Percentiles rank a stretch among this genome's conserved stretches.
These are phyloP conservation scores for Phytophthora idaei DNA, from an alignment of 352 stramenopile genomes.

Conservation along the genomic window DNA sequence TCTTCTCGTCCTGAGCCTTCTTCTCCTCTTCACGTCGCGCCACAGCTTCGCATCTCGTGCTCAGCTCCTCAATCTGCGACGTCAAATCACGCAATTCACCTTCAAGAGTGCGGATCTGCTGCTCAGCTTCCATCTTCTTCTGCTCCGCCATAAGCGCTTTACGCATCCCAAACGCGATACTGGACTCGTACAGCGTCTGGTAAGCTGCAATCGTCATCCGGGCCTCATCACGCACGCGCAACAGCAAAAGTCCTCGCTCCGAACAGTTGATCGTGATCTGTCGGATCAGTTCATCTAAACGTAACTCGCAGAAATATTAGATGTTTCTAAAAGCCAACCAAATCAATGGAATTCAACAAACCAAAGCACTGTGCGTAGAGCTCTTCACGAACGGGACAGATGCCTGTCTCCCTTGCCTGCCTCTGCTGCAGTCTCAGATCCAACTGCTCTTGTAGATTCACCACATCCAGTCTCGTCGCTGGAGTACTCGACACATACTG, in stretches of 20 bases:
- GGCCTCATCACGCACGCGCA: constrained; percentile 91
- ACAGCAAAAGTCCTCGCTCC: constrained; percentile 87
- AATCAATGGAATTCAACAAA: constrained; percentile 23
- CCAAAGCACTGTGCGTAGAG: constrained; percentile 94
- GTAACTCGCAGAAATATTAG: not conserved
- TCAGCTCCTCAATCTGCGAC: constrained; percentile 77
- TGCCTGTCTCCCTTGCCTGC: constrained; percentile 92
- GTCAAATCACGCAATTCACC: constrained; percentile 82
- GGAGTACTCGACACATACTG: constrained; percentile 94
- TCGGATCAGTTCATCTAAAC: constrained; percentile 88
- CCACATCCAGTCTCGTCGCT: constrained; percentile 91
- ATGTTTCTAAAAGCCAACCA: not conserved
- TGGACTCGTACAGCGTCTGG: constrained; percentile 93
- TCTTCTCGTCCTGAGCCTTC: constrained; percentile 77
- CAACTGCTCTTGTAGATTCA: constrained; percentile 92
- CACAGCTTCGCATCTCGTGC: constrained; percentile 63
- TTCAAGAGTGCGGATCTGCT: constrained; percentile 82
- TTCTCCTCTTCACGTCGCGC: constrained; percentile 68
- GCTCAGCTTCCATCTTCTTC: constrained; percentile 88
- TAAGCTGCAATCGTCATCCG: constrained; percentile 94
- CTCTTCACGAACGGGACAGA: constrained; percentile 92
- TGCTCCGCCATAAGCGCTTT: constrained; percentile 94
- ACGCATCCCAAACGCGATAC: constrained; percentile 93
- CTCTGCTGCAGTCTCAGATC: constrained; percentile 91
- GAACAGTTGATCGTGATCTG: constrained; percentile 95